Evolutionary conservation across 208 protist genomes (phyloP).

Genomic region (Tetramitus jugosus): DNA sequence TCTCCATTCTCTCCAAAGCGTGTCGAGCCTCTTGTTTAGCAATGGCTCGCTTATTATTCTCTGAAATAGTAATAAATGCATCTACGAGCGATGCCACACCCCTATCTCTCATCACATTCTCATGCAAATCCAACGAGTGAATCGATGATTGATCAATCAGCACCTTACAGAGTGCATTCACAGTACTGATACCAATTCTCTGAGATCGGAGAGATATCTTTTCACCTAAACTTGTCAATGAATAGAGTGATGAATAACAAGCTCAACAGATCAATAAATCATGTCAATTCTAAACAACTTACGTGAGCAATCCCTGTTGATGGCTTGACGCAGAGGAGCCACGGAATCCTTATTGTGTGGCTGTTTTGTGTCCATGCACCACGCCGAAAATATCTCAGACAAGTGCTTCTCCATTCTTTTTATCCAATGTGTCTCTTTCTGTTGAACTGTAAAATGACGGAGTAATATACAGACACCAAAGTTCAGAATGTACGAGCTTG

Average conservation of each 20-base stretch:
- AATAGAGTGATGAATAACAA: too few relatives aligned
- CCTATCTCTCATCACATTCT: constrained; percentile 14
- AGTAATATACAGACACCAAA: too few relatives aligned
- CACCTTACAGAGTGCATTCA: not conserved
- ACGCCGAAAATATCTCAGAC: not conserved
- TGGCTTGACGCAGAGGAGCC: not conserved
- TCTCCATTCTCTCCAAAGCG: too few relatives aligned
- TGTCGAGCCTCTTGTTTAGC: too few relatives aligned
- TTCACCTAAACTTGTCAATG: too few relatives aligned
- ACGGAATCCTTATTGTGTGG: not conserved
- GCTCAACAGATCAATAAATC: too few relatives aligned
- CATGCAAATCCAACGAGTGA: not conserved
- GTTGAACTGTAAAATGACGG: too few relatives aligned
- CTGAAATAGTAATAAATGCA: not conserved
- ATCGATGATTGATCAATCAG: not conserved
- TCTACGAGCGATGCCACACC: not conserved
- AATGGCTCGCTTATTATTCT: not conserved
- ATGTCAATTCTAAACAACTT: too few relatives aligned
- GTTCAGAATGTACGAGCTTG: too few relatives aligned
- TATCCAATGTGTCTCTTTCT: too few relatives aligned
- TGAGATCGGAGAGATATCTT: not conserved
- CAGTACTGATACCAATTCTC: constrained; percentile 8
- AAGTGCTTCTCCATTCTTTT: constrained; percentile 1
- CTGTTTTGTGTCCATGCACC: not conserved
- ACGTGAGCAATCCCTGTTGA: not conserved